Evolutionary conservation across 108 stramenopile species (phyloP).

Genomic region (Epithemia pelagica): DNA sequence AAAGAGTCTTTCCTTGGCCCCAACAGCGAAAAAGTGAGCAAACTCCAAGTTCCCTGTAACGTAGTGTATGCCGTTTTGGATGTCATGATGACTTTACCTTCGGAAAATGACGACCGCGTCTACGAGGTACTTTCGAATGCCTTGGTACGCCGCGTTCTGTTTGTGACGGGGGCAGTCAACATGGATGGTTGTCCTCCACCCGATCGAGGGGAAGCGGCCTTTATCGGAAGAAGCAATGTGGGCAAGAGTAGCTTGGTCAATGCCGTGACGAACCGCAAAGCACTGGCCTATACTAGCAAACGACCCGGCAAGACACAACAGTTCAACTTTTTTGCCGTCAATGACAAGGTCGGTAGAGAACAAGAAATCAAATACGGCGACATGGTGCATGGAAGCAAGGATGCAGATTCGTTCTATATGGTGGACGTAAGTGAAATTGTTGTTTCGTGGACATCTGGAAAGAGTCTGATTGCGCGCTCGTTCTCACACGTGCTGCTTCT

Average conservation of each 20-base stretch:
- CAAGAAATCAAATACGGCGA: constrained; percentile 84
- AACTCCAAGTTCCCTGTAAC: constrained; percentile 39
- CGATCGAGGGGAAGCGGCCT: constrained; percentile 82
- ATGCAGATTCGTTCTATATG: constrained; percentile 81
- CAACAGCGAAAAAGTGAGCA: constrained; percentile 9
- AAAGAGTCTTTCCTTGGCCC: constrained; percentile 7
- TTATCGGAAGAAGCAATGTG: constrained; percentile 90
- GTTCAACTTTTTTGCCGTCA: constrained; percentile 94
- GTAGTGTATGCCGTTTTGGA: constrained; percentile 68
- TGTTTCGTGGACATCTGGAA: not conserved
- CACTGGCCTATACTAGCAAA: constrained; percentile 88
- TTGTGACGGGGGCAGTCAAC: constrained; percentile 83
- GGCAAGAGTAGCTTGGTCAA: constrained; percentile 91
- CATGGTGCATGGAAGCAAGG: constrained; percentile 58
- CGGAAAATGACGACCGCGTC: constrained; percentile 71
- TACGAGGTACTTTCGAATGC: constrained; percentile 84
- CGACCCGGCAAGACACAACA: constrained; percentile 94
- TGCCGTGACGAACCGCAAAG: constrained; percentile 88
- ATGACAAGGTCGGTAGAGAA: constrained; percentile 77
- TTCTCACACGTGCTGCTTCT: not conserved
- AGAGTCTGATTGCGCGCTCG: too few relatives aligned
- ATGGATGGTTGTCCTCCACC: constrained; percentile 77
- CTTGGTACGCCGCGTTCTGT: constrained; percentile 67
- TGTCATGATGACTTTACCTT: constrained; percentile 78
- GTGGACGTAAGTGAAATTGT: constrained; percentile 59